Conservation (phyloP, 2,329 filamentous ascomycete species). For the Metarhizium robertsii region DNA sequence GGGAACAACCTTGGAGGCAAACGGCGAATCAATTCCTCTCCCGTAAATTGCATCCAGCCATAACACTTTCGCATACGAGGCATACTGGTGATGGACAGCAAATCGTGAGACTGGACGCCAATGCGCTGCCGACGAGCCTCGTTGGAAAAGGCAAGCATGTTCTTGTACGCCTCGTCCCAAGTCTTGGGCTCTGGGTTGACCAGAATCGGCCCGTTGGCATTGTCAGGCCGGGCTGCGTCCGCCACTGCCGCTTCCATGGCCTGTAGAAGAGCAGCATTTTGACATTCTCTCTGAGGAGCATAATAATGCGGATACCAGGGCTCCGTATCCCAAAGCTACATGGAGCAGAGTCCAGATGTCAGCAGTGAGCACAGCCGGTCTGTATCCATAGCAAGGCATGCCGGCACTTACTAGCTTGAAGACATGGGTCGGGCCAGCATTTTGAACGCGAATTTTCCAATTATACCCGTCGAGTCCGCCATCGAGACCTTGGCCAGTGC, state of each 20-base stretch:
- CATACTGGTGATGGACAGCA: neutral
- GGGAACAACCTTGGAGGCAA: neutral
- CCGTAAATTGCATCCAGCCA: constrained; percentile 1
- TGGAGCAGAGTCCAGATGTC: neutral
- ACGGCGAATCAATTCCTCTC: neutral
- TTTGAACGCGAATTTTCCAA: neutral
- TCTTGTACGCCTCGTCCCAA: neutral
- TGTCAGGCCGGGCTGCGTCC: neutral
- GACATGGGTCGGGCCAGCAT: neutral
- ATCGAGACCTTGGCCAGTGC: neutral
- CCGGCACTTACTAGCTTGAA: neutral
- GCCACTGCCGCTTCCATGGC: neutral
- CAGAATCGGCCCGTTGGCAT: neutral
- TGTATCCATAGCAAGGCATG: neutral
- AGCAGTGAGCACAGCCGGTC: neutral
- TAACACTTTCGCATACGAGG: neutral
- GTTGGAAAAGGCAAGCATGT: constrained; percentile 1
- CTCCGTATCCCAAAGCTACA: neutral
- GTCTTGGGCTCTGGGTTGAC: neutral
- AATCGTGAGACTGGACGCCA: too few species aligned
- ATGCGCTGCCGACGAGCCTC: neutral
- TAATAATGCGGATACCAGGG: neutral
- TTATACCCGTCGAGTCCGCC: constrained; percentile 1
- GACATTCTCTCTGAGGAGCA: neutral
- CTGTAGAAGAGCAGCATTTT: constrained; percentile 1